phyloP scores from a whole-genome alignment of 1,284 basidiomycete genomes.

The Cystobasidium slooffiae region DNA sequence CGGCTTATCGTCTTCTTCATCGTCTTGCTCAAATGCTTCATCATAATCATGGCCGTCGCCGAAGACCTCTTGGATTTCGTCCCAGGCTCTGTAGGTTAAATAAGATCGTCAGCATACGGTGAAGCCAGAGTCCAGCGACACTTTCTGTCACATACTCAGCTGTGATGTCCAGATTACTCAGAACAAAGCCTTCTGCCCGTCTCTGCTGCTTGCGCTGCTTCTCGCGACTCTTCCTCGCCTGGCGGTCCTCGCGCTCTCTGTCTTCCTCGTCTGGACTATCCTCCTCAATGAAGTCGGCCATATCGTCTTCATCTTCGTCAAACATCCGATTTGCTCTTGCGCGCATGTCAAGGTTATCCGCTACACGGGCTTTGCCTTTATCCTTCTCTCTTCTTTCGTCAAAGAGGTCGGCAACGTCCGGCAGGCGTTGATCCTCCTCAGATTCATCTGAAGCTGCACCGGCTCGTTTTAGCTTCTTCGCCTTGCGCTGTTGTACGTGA shows the following conservation, averaged over 20 bases:
- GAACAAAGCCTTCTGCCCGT: constrained; percentile 75
- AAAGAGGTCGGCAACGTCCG: constrained; percentile 67
- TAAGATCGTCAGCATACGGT: constrained; percentile 7
- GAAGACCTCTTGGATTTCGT: constrained; percentile 95
- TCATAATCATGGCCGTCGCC: constrained; percentile 97
- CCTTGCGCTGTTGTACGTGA: constrained; percentile 55
- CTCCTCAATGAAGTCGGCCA: constrained; percentile 77
- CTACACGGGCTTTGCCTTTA: constrained; percentile 48
- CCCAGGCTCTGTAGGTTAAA: constrained; percentile 75
- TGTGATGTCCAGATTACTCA: constrained; percentile 56
- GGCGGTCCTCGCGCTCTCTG: constrained; percentile 43
- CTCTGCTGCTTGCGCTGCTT: constrained; percentile 59
- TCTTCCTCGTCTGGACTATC: constrained; percentile 61
- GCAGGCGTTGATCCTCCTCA: constrained; percentile 55
- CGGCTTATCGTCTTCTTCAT: constrained; percentile 65
- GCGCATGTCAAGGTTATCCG: constrained; percentile 50
- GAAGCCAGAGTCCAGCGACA: neutral
- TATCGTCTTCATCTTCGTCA: constrained; percentile 64
- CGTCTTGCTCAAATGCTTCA: constrained; percentile 83
- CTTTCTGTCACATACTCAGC: constrained; percentile 63
- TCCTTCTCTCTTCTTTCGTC: constrained; percentile 61
- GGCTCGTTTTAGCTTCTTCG: constrained; percentile 74
- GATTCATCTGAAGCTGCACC: constrained; percentile 65
- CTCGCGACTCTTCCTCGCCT: constrained; percentile 53
- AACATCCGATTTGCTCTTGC: constrained; percentile 56